Conservation (phyloP, 139 green algal genomes). For the Zygnema cylindricum region DNA sequence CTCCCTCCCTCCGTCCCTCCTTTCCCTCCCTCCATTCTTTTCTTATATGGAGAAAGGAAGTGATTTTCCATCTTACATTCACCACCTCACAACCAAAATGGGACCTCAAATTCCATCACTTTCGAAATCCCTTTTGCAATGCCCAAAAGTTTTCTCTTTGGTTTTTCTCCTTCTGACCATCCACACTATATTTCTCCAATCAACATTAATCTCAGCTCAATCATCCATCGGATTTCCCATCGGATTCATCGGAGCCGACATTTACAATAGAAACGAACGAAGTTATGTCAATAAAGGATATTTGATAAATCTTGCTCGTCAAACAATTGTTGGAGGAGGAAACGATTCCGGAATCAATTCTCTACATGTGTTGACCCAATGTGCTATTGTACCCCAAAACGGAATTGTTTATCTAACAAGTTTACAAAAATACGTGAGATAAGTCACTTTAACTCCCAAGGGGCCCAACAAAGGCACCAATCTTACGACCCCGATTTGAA, state of each 20-base stretch:
- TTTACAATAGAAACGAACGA: neutral
- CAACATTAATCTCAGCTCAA: neutral
- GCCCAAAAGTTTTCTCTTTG: too few relatives aligned
- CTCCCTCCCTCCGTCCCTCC: too few relatives aligned
- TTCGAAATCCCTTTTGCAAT: too few relatives aligned
- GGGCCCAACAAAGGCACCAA: neutral
- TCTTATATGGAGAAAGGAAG: too few relatives aligned
- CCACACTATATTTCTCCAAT: too few relatives aligned
- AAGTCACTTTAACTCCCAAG: neutral
- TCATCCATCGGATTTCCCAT: neutral
- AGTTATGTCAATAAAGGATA: neutral
- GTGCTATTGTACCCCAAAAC: neutral
- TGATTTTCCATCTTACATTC: too few relatives aligned
- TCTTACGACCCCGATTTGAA: neutral
- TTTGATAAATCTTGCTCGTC: neutral
- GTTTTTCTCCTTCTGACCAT: too few relatives aligned
- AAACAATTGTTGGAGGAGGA: neutral
- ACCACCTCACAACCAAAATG: too few relatives aligned
- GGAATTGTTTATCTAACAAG: neutral
- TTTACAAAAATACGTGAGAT: neutral
- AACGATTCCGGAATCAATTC: neutral
- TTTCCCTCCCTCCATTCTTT: too few relatives aligned
- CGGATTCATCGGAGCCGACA: neutral
- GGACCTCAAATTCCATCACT: too few relatives aligned
- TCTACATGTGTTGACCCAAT: neutral